Evolutionary conservation across 352 stramenopile genomes (phyloP).

Genomic region (Blastocystis hominis): DNA sequence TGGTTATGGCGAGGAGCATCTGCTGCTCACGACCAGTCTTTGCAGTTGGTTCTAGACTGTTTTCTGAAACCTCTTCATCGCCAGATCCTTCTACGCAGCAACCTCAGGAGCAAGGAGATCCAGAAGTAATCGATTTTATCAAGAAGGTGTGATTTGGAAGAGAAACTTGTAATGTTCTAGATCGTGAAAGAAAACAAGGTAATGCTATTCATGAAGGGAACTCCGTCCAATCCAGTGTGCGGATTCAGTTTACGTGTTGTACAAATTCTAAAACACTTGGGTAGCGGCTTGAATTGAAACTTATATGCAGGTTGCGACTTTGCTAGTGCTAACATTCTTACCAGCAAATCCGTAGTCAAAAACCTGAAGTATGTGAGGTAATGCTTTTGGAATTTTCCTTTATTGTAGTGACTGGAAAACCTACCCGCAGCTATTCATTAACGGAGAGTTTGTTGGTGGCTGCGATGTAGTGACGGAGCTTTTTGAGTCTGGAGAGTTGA

Average conservation of each 20-base stretch:
- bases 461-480: slow-evolving; percentile 81
- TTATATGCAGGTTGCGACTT: slow-evolving; percentile 70
- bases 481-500: slow-evolving; percentile 77
- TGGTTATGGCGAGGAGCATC: not conserved
- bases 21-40: not conserved
- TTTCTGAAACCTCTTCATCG: not conserved
- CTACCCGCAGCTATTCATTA: slow-evolving; percentile 76
- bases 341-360: slow-evolving; percentile 50
- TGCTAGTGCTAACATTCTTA: slow-evolving; percentile 77
- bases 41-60: not conserved
- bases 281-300: not conserved
- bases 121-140: slow-evolving; percentile 55
- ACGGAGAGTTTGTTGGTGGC: slow-evolving; percentile 77
- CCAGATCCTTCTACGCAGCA: not conserved
- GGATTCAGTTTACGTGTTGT: slow-evolving; percentile 80
- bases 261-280: slow-evolving; percentile 69
- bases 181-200: slow-evolving; percentile 75
- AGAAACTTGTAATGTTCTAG: not conserved
- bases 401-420: slow-evolving; percentile 50
- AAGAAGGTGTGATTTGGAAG: slow-evolving; percentile 2
- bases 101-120: slow-evolving; percentile 16
- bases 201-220: slow-evolving; percentile 83
- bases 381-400: not conserved
- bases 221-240: slow-evolving; percentile 74
- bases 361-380: slow-evolving; percentile 56